phyloP scores from a whole-genome alignment of 192 early-diverging fungal species.

The Coemansia sp. region DNA sequence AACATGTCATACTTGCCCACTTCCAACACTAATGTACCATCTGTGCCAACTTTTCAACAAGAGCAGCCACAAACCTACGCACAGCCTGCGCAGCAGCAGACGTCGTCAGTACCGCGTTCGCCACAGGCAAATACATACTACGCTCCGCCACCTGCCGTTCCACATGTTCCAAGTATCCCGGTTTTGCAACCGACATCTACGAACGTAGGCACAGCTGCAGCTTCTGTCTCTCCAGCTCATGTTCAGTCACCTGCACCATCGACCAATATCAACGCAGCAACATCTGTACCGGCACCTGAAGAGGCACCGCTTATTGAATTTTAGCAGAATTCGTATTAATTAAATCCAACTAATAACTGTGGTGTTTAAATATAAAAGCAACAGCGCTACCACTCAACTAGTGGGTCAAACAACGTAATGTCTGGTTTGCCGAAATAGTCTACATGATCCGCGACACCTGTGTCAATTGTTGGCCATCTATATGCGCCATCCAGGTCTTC shows the following conservation, averaged over 20 bases:
- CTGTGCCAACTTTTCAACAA: background rate
- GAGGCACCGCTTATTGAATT: slow-evolving; percentile 40
- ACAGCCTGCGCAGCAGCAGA: background rate
- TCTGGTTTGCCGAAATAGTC: slow-evolving; percentile 53
- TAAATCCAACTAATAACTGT: background rate
- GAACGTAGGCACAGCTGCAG: background rate
- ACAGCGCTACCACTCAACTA: slow-evolving; percentile 33
- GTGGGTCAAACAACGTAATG: slow-evolving; percentile 29
- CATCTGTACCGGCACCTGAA: slow-evolving; percentile 18
- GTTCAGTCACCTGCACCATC: slow-evolving; percentile 2
- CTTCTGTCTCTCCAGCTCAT: background rate
- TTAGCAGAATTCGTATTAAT: slow-evolving; percentile 1
- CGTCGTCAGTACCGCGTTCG: slow-evolving; percentile 4
- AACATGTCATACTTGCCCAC: background rate
- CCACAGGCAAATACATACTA: slow-evolving; percentile 25
- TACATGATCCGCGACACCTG: slow-evolving; percentile 43
- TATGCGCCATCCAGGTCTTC: slow-evolving; percentile 51
- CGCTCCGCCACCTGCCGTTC: slow-evolving; percentile 18
- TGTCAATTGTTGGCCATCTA: slow-evolving; percentile 53
- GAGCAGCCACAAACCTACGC: background rate
- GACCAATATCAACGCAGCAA: background rate
- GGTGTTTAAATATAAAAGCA: background rate
- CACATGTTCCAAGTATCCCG: slow-evolving; percentile 40
- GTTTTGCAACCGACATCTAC: slow-evolving; percentile 27
- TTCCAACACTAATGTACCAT: background rate